phyloP scores from a whole-genome alignment of 208 protist species.

The Trypanosoma brucei region DNA sequence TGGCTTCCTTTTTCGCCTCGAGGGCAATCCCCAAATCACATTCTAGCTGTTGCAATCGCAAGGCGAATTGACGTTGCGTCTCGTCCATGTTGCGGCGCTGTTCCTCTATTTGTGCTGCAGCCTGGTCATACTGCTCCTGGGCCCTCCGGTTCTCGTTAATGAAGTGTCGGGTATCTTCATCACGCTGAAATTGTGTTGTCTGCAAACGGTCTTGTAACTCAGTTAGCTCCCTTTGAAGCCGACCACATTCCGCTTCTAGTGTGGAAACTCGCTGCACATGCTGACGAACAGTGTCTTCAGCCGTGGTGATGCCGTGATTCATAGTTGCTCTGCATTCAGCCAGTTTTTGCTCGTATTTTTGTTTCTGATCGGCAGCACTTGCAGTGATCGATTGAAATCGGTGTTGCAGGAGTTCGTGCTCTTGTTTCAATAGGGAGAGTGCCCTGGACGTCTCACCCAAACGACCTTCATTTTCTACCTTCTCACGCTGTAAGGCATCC shows the following conservation, averaged over 20 bases:
- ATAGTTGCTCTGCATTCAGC: slow-evolving; percentile 30
- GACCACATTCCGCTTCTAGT: slow-evolving; percentile 56
- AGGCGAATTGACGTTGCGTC: slow-evolving; percentile 11
- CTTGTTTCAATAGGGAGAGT: slow-evolving; percentile 26
- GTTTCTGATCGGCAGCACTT: slow-evolving; percentile 24
- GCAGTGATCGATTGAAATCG: slow-evolving; percentile 23
- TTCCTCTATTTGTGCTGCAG: slow-evolving; percentile 23
- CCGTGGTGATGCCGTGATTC: slow-evolving; percentile 36
- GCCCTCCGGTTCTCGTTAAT: slow-evolving; percentile 36
- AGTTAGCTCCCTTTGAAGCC: slow-evolving; percentile 51
- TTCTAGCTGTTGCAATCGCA: slow-evolving; percentile 12
- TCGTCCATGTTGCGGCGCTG: slow-evolving; percentile 12
- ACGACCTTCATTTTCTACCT: slow-evolving; percentile 11
- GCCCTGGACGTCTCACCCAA: slow-evolving; percentile 25
- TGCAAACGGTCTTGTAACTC: slow-evolving; percentile 58
- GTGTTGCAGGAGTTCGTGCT: slow-evolving; percentile 32
- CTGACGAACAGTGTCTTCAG: slow-evolving; percentile 51
- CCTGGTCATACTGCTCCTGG: slow-evolving; percentile 36
- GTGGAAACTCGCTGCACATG: slow-evolving; percentile 33
- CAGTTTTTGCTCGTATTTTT: slow-evolving; percentile 18
- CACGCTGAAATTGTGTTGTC: slow-evolving; percentile 26
- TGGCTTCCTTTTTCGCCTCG: background rate
- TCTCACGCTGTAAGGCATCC: slow-evolving; percentile 28
- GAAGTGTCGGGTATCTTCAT: slow-evolving; percentile 46
- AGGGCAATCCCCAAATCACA: slow-evolving; percentile 13